Conservation (phyloP, 192 early-diverging fungal species). For the Allomyces javanicus region DNA sequence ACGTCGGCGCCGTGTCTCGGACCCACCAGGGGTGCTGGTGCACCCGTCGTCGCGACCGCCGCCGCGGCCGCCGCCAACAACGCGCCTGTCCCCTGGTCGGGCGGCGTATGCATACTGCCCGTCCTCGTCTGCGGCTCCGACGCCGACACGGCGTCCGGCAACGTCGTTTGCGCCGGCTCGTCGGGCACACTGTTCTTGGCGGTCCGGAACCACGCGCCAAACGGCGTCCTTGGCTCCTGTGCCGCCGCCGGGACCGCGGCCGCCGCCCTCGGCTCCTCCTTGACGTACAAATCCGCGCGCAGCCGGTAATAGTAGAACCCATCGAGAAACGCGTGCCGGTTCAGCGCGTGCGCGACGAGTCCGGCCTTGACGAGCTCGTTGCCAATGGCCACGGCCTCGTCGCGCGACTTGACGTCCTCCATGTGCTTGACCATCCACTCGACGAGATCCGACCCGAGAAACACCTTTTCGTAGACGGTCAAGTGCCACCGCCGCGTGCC, state of each 20-base stretch:
- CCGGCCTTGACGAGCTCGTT: constrained; percentile 55
- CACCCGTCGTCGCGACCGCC: neutral
- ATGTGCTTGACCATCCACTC: constrained; percentile 72
- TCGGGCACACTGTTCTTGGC: neutral
- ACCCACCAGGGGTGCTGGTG: neutral
- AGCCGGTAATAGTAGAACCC: constrained; percentile 77
- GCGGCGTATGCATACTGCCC: neutral
- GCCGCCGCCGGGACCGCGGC: too few species aligned
- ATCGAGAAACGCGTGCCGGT: constrained; percentile 57
- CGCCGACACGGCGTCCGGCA: neutral
- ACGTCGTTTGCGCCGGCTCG: neutral
- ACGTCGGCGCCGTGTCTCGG: too few species aligned
- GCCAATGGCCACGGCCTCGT: constrained; percentile 58
- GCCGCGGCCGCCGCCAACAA: neutral
- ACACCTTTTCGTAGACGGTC: constrained; percentile 41
- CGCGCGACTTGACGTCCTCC: constrained; percentile 47
- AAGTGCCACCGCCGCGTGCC: constrained; percentile 75
- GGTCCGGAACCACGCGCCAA: neutral
- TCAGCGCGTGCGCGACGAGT: constrained; percentile 40
- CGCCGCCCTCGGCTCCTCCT: too few species aligned
- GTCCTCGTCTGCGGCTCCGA: neutral
- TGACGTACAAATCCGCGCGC: constrained; percentile 14
- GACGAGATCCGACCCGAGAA: constrained; percentile 66
- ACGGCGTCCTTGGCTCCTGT: too few species aligned
- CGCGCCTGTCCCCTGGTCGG: neutral